A percentile compares a stretch with the other conserved stretches of the same genome.
phyloP scores from a whole-genome alignment of 2,329 filamentous ascomycete genomes.

The Alternaria ethzedia region DNA sequence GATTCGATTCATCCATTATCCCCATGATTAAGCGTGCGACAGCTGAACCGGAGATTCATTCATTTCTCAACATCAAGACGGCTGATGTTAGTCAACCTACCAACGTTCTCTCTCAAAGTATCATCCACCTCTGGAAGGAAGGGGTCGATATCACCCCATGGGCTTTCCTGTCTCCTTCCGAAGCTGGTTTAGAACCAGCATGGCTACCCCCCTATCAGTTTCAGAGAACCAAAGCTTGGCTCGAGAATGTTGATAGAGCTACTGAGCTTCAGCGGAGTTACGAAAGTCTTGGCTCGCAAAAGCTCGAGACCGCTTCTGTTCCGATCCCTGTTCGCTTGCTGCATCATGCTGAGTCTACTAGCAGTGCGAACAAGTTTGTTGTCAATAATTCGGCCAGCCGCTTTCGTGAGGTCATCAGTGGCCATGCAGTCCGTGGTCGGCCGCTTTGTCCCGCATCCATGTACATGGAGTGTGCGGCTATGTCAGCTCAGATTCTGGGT shows the following conservation, averaged over 20 bases:
- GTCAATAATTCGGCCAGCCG: conserved; percentile 16
- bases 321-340: not conserved
- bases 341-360: not conserved
- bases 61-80: conserved; percentile 2
- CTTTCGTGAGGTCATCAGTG: conserved; percentile 16
- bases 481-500: conserved; percentile 13
- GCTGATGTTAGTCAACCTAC: conserved; percentile 14
- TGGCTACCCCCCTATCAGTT: conserved; percentile 42
- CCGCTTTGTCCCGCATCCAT: conserved; percentile 26
- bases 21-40: conserved; percentile 40
- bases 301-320: not conserved
- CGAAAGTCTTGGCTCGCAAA: not conserved
- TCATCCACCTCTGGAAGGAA: conserved; percentile 49
- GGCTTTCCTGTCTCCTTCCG: conserved; percentile 48
- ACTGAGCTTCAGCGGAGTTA: not conserved
- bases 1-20: conserved; percentile 28
- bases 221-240: conserved; percentile 29
- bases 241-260: conserved; percentile 16
- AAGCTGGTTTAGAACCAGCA: conserved; percentile 1
- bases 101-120: conserved; percentile 33
- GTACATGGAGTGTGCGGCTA: conserved; percentile 27
- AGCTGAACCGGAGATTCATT: not conserved
- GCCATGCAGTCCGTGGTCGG: conserved; percentile 22
- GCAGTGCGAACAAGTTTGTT: conserved; percentile 3
- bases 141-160: conserved; percentile 50